Conservation (phyloP, 2,329 filamentous ascomycete species). For the Penicillium sp. region DNA sequence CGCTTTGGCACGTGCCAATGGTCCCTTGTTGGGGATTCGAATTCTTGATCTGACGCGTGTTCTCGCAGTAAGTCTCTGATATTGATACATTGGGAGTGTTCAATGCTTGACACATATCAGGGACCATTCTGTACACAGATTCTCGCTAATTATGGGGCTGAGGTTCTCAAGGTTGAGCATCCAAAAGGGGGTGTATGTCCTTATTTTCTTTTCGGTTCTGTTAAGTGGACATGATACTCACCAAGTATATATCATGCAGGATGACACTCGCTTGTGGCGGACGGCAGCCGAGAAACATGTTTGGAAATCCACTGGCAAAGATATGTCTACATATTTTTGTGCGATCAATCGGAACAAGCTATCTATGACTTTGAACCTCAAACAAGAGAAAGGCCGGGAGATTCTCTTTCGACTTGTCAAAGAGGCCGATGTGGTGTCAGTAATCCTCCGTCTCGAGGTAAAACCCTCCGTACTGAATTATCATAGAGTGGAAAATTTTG, state of each 20-base stretch:
- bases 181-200: too few relatives aligned
- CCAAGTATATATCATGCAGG: constrained; percentile 8
- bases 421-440: constrained; percentile 38
- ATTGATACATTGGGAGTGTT: too few relatives aligned
- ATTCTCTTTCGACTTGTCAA: constrained; percentile 37
- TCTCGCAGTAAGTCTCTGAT: too few relatives aligned
- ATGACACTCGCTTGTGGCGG: constrained; percentile 33
- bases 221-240: neutral
- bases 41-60: too few relatives aligned
- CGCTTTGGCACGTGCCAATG: too few relatives aligned
- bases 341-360: constrained; percentile 47
- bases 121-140: too few relatives aligned
- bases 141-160: too few relatives aligned
- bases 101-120: too few relatives aligned
- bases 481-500: constrained; percentile 42
- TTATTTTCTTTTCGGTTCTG: too few relatives aligned
- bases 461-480: neutral
- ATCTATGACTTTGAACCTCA: constrained; percentile 36
- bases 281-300: constrained; percentile 26
- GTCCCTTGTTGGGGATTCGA: too few relatives aligned
- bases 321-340: constrained; percentile 45
- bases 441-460: neutral
- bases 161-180: too few relatives aligned
- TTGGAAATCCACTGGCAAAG: constrained; percentile 21
- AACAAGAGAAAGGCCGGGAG: constrained; percentile 21